Evolutionary conservation across 768 basidiomycete genomes (phyloP).

Genomic region (Austroboletus eburneus): DNA sequence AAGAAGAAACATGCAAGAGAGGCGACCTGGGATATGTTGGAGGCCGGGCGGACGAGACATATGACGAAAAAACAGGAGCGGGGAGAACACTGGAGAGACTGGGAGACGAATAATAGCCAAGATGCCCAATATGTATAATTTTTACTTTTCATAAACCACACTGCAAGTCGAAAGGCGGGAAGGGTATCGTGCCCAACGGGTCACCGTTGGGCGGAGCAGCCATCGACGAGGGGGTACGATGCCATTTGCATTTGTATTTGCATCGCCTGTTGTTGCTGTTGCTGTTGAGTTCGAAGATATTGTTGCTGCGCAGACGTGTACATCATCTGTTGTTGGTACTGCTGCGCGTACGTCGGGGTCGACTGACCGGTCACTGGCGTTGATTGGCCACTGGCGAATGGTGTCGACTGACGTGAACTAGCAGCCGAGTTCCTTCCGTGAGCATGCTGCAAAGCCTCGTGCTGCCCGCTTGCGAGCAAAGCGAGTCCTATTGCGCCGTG

Average conservation of each 20-base stretch:
- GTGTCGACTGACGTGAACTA: slow-evolving; percentile 32
- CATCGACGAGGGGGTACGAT: slow-evolving; percentile 18
- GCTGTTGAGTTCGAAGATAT: slow-evolving; percentile 33
- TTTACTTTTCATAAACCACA: slow-evolving; percentile 28
- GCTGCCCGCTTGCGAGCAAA: slow-evolving; percentile 73
- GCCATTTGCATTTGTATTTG: slow-evolving; percentile 27
- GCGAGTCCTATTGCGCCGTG: slow-evolving; percentile 89
- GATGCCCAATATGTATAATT: slow-evolving; percentile 34
- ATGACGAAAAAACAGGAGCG: slow-evolving; percentile 5
- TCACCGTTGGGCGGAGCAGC: slow-evolving; percentile 14
- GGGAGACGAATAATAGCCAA: slow-evolving; percentile 24
- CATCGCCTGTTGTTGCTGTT: slow-evolving; percentile 31
- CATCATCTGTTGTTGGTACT: slow-evolving; percentile 36
- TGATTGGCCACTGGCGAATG: slow-evolving; percentile 29
- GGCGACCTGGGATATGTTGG: slow-evolving; percentile 33
- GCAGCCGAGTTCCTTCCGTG: slow-evolving; percentile 30
- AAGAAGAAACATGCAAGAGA: not conserved
- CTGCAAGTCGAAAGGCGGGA: not conserved
- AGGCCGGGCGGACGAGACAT: slow-evolving; percentile 22
- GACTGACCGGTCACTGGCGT: slow-evolving; percentile 29
- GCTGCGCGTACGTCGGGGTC: slow-evolving; percentile 30
- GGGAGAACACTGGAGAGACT: slow-evolving; percentile 9
- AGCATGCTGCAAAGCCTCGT: slow-evolving; percentile 44
- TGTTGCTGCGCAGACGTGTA: slow-evolving; percentile 36
- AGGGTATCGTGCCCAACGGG: slow-evolving; percentile 14